Conservation (phyloP, 495 filamentous ascomycete genomes). For the Lindgomyces ingoldianus region DNA sequence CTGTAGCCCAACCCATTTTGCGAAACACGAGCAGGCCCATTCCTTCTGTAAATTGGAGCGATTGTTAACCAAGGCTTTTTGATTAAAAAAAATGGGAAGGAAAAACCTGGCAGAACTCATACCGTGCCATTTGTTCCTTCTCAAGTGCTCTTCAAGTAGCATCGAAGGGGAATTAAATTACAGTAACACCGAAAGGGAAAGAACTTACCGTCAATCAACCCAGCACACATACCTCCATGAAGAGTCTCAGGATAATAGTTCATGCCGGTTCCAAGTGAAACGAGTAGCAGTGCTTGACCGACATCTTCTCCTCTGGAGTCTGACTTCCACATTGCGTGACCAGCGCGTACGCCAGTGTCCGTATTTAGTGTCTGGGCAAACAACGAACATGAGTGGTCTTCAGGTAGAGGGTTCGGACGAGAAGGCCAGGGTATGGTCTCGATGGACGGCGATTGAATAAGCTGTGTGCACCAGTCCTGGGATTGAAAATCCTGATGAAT, state of each 20-base stretch:
- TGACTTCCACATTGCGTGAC: background rate
- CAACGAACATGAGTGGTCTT: constrained; percentile 5
- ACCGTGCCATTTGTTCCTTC: background rate
- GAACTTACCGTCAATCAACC: constrained; percentile 5
- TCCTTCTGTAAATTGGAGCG: too few species aligned
- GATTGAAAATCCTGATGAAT: constrained; percentile 1
- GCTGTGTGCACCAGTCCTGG: background rate
- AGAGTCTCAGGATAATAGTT: constrained; percentile 11
- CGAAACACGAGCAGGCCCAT: constrained; percentile 15
- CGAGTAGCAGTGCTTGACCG: background rate
- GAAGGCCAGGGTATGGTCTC: constrained; percentile 9
- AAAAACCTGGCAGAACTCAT: too few species aligned
- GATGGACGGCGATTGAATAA: background rate
- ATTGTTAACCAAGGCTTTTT: too few species aligned
- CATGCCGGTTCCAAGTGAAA: constrained; percentile 4
- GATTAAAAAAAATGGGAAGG: too few species aligned
- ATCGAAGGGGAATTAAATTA: too few species aligned
- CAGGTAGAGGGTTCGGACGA: background rate
- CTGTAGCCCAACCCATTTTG: constrained; percentile 16
- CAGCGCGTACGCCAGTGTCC: constrained; percentile 3
- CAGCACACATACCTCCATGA: constrained; percentile 8
- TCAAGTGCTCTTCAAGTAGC: background rate
- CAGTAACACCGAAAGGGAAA: too few species aligned
- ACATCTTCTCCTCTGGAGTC: background rate
- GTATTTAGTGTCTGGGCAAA: constrained; percentile 11